Evolutionary conservation across 176 grass and related monocot genomes (phyloP).

Genomic region (Triticum aestivum): DNA sequence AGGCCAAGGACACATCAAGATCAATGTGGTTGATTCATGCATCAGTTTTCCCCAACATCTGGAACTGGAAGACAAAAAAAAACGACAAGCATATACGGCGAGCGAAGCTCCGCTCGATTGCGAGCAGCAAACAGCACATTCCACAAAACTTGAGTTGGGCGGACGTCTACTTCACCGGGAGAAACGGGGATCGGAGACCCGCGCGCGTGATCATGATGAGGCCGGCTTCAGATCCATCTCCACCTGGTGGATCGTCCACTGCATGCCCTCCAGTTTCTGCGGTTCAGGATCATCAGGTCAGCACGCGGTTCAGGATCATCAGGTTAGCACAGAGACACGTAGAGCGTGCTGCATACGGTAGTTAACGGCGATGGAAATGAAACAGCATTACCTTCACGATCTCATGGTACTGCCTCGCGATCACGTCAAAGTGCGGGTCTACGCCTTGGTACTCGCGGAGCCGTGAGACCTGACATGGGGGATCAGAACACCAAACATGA

Average conservation of each 20-base stretch:
- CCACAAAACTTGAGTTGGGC: not conserved
- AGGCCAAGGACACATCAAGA: too few species aligned
- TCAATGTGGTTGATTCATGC: not conserved
- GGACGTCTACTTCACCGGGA: too few species aligned
- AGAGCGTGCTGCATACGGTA: not conserved
- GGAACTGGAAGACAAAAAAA: not conserved
- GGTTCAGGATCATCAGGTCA: not conserved
- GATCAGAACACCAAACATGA: not conserved
- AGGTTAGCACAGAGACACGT: not conserved
- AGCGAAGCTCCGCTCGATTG: not conserved
- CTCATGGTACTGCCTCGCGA: constrained; percentile 94
- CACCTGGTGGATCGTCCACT: constrained; percentile 96
- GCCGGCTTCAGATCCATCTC: constrained; percentile 94
- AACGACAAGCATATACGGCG: not conserved
- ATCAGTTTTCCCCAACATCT: not conserved
- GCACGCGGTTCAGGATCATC: not conserved
- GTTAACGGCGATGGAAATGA: not conserved
- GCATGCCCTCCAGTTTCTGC: constrained; percentile 97
- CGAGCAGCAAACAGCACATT: not conserved
- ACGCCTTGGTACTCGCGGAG: constrained; percentile 96
- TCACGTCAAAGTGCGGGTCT: constrained; percentile 93
- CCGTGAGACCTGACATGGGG: constrained; percentile 68
- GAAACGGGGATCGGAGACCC: not conserved
- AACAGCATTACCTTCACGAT: constrained; percentile 68
- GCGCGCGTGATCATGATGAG: constrained; percentile 34